phyloP scores from a whole-genome alignment of 2,329 filamentous ascomycete species.

The Chrysosporium keratinophilum region DNA sequence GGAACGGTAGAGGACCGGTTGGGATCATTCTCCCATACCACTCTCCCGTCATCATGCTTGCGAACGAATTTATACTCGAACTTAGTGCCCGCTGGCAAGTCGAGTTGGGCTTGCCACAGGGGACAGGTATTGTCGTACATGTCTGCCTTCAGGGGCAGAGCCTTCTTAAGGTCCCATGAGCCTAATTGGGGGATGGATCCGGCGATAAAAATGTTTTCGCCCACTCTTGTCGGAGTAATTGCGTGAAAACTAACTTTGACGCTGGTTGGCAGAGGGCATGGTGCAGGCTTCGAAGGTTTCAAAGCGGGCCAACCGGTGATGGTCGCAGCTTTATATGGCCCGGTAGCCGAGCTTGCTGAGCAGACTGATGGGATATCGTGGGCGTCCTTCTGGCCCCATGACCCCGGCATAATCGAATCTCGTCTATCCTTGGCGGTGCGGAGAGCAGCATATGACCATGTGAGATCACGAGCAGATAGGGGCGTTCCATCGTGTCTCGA shows the following conservation, averaged over 20 bases:
- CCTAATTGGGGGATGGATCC: conserved; percentile 53
- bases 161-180: conserved; percentile 48
- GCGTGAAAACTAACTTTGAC: conserved; percentile 56
- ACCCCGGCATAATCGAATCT: conserved; percentile 24
- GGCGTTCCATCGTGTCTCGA: conserved; percentile 27
- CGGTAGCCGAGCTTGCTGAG: conserved; percentile 23
- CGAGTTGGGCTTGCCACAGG: conserved; percentile 51
- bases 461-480: conserved; percentile 34
- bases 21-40: conserved; percentile 55
- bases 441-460: conserved; percentile 38
- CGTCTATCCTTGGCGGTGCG: conserved; percentile 30
- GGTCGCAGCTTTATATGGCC: conserved; percentile 27
- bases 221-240: conserved; percentile 46
- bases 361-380: conserved; percentile 27
- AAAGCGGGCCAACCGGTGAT: conserved; percentile 27
- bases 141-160: conserved; percentile 47
- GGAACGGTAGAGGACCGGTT: conserved; percentile 36
- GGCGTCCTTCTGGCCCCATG: conserved; percentile 28
- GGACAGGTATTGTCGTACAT: conserved; percentile 51
- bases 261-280: conserved; percentile 24
- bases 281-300: conserved; percentile 19
- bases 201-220: conserved; percentile 55
- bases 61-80: conserved; percentile 62
- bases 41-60: conserved; percentile 43
- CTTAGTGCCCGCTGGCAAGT: conserved; percentile 45